Base-by-base conservation (phyloP, 192 early-diverging fungal genomes). In the Backusella parvicylindrica region DNA sequence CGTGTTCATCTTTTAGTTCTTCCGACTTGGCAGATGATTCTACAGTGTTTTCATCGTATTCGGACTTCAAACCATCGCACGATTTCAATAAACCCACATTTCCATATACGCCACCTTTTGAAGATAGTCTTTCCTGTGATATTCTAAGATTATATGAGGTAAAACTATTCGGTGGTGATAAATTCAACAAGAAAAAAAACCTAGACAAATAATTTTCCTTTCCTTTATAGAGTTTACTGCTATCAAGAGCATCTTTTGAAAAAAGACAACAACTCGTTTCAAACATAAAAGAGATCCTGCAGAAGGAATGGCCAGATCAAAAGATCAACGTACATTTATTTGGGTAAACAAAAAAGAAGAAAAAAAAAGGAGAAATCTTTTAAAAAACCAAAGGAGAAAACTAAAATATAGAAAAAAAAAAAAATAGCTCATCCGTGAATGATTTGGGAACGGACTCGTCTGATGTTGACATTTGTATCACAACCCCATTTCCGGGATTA, bases 401-500 rank as follows among this genome's bases (percentile, higher is more conserved):
- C 53, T 60, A 60, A 60, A n/a, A n/a, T n/a, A n/a, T 43, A 28
- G 11, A 28, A 60, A 60, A 28, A 28, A 28, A 23, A 47, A 47
- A 47, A 6, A 3, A 60, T 60, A 60, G 53, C 12, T 60, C 53
- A 23, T 60, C 53, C 9, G 21, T 60, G 53, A 60, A 60, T 60
- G 21, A 60, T 60, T 60, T 60, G 11, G 53, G 53, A 28, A 60
- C 53, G 11, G 53, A 23, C 28, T 60, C 53, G 12, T 60, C 53
- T 13, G 53, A 60, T 60, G 23, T 60, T 13, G 53, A 60, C 28
- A 60, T 60, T 28, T 60, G 53, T 60, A 60, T 60, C 21, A 60
- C 53, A 28, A 60, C 53, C 53, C 53, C 53, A 60, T 60, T 60
- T 60, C 53, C 53, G 21, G 53, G 53, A 26, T 60, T 60, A 60